A percentile compares a stretch with the other conserved stretches of the same genome.
Evolutionary conservation across 495 filamentous ascomycete species (phyloP).

Genomic region (Diplogelasinospora grovesii): DNA sequence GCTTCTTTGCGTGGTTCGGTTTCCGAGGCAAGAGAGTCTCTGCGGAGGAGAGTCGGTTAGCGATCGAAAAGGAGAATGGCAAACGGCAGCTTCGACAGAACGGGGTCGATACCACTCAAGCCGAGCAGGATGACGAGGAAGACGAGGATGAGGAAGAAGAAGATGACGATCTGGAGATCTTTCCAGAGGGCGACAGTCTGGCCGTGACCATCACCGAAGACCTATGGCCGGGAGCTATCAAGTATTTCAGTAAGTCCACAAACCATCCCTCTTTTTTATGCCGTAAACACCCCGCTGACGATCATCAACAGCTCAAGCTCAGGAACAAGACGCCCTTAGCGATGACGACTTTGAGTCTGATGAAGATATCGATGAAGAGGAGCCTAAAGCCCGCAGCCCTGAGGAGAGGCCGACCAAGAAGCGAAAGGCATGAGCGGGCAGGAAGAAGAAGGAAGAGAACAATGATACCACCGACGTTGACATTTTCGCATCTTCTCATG

Average conservation of each 20-base stretch:
- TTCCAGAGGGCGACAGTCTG: conserved; percentile 71
- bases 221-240: conserved; percentile 78
- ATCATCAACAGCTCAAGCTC: conserved; percentile 47
- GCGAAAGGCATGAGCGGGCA: conserved; percentile 36
- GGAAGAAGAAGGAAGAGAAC: no score
- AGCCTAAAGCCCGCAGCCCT: conserved; percentile 36
- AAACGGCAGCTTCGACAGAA: conserved; percentile 47
- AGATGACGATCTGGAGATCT: conserved; percentile 61
- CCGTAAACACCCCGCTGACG: neutral
- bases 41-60: conserved; percentile 60
- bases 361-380: conserved; percentile 36
- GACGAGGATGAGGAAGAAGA: conserved; percentile 50
- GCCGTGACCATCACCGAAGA: conserved; percentile 78
- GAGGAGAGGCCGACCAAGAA: conserved; percentile 38
- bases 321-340: conserved; percentile 51
- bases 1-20: conserved; percentile 87
- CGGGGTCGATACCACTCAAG: conserved; percentile 46
- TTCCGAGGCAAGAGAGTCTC: conserved; percentile 60
- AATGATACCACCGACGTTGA: no score
- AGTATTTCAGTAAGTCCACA: conserved; percentile 75
- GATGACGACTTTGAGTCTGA: conserved; percentile 55
- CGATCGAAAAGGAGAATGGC: conserved; percentile 52
- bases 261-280: neutral
- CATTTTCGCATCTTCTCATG: neutral
- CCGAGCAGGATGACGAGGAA: conserved; percentile 47